Conservation (phyloP, 192 early-diverging fungal genomes). For the Coemansia sp. region DNA sequence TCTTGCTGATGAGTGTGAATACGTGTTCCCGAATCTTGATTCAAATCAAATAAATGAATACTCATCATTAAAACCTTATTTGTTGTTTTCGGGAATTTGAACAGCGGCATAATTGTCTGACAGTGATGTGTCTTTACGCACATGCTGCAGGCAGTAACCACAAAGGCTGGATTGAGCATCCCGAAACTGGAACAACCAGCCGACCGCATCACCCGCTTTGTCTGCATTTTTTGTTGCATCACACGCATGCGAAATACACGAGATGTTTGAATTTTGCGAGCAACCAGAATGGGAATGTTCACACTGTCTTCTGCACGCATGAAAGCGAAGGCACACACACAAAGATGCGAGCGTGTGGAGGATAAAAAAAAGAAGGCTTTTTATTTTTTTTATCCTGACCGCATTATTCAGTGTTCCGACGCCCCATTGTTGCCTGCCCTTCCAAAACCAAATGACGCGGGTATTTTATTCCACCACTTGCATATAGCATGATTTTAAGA, state of each 20-base stretch:
- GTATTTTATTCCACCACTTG: background rate
- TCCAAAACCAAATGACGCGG: conserved; percentile 3
- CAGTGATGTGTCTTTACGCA: background rate
- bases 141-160: background rate
- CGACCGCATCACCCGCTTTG: background rate
- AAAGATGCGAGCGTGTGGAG: background rate
- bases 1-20: background rate
- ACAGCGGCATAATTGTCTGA: too few relatives aligned
- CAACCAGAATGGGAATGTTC: background rate
- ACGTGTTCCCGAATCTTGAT: too few relatives aligned
- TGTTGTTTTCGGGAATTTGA: too few relatives aligned
- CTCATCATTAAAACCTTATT: too few relatives aligned
- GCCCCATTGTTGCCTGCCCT: background rate
- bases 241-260: background rate
- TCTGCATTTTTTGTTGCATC: background rate
- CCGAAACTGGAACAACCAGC: background rate
- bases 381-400: conserved; percentile 3
- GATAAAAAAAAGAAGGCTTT: conserved; percentile 1
- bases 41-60: too few relatives aligned
- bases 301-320: too few relatives aligned
- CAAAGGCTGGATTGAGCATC: background rate
- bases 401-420: background rate
- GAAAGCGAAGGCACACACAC: background rate
- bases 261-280: background rate
- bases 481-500: background rate